These are phyloP conservation scores for Aspergillus carlsbadensis DNA, from an alignment of 495 filamentous ascomycete genomes.

Conservation along the genomic window DNA sequence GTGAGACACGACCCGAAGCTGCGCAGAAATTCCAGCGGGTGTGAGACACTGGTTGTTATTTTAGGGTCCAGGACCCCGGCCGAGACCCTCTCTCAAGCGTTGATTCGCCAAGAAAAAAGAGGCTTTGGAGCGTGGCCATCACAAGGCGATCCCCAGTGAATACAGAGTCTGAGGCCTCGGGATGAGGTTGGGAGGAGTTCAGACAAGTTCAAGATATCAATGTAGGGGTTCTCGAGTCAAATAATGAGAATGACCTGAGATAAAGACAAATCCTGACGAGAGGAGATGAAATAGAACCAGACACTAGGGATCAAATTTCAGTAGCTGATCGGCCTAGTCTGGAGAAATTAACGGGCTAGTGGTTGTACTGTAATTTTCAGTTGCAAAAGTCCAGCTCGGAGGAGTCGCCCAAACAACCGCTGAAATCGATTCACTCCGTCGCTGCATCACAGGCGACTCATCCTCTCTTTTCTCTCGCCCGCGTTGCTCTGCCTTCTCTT, in stretches of 20 bases:
- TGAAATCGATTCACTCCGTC: constrained; percentile 4
- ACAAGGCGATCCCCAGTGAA: too few species aligned
- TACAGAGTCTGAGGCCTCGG: too few species aligned
- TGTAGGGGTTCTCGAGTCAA: too few species aligned
- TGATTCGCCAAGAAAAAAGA: background rate
- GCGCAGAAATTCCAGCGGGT: background rate
- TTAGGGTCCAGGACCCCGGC: constrained; percentile 10
- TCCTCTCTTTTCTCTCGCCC: constrained; percentile 9
- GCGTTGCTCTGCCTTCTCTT: constrained; percentile 9
- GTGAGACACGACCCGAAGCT: constrained; percentile 15
- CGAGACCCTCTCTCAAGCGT: background rate
- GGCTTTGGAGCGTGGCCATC: background rate
- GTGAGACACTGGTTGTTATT: constrained; percentile 19
- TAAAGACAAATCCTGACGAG: too few species aligned
- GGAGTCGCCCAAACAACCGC: constrained; percentile 10
- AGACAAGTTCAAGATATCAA: too few species aligned
- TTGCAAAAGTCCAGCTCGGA: background rate
- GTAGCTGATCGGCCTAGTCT: constrained; percentile 3
- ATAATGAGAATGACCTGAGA: too few species aligned
- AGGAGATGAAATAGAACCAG: too few species aligned
- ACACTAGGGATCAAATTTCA: background rate
- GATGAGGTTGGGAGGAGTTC: too few species aligned
- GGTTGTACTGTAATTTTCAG: constrained; percentile 10
- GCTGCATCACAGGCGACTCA: constrained; percentile 14
- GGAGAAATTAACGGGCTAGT: constrained; percentile 12